Conservation (phyloP, 2,329 filamentous ascomycete species). For the Aspergillus candidus region DNA sequence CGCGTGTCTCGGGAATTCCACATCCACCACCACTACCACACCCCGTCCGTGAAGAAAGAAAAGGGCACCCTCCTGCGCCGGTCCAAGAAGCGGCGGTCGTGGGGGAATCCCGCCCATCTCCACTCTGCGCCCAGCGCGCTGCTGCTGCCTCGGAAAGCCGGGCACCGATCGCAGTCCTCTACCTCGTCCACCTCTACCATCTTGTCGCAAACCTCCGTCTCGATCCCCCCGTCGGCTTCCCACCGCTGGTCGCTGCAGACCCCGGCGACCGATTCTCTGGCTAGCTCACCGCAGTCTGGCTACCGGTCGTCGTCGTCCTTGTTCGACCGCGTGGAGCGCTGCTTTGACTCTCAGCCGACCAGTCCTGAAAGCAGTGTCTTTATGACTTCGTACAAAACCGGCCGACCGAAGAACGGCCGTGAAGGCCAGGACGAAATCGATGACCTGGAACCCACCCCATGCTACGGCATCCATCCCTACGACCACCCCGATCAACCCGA, state of each 20-base stretch:
- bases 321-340: slow-evolving; percentile 66
- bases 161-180: slow-evolving; percentile 34
- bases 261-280: slow-evolving; percentile 56
- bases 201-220: slow-evolving; percentile 58
- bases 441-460: slow-evolving; percentile 8
- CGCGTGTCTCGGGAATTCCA: slow-evolving; percentile 69
- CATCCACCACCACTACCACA: slow-evolving; percentile 91
- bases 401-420: slow-evolving; percentile 52
- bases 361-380: slow-evolving; percentile 72
- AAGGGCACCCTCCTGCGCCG: slow-evolving; percentile 50
- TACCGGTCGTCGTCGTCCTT: slow-evolving; percentile 66
- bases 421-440: slow-evolving; percentile 29
- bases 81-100: slow-evolving; percentile 65
- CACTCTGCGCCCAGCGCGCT: slow-evolving; percentile 26
- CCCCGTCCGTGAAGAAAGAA: slow-evolving; percentile 54
- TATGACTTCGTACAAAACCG: slow-evolving; percentile 59
- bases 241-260: slow-evolving; percentile 34
- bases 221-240: slow-evolving; percentile 45
- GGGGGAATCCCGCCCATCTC: slow-evolving; percentile 51
- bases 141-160: slow-evolving; percentile 21
- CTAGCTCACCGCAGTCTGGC: slow-evolving; percentile 74
- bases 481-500: slow-evolving; percentile 17
- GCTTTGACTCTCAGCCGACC: slow-evolving; percentile 64
- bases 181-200: slow-evolving; percentile 51
- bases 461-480: slow-evolving; percentile 10